Conservation (phyloP, 2,329 filamentous ascomycete genomes). For the Pseudogymnoascus pannorum region DNA sequence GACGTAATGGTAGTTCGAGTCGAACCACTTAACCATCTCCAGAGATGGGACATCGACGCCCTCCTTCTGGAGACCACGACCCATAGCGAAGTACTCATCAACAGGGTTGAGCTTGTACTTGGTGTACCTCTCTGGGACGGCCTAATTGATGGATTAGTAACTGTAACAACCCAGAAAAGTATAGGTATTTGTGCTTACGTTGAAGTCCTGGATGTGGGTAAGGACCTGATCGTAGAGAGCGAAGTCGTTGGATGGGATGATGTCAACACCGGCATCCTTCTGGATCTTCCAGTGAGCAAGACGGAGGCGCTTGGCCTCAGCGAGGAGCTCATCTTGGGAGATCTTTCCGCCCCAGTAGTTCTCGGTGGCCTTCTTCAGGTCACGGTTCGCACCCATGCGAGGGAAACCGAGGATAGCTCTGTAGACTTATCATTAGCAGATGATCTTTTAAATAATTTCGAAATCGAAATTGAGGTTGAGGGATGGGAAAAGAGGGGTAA, state of each 20-base stretch:
- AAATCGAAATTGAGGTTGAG: background rate
- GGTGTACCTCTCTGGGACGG: slow-evolving; percentile 87
- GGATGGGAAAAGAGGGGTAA: background rate
- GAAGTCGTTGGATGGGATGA: slow-evolving; percentile 99
- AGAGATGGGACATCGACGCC: slow-evolving; percentile 86
- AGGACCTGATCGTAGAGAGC: slow-evolving; percentile 97
- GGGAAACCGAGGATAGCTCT: slow-evolving; percentile 88
- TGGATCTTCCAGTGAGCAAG: slow-evolving; percentile 99
- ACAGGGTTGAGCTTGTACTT: slow-evolving; percentile 79
- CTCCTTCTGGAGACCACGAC: slow-evolving; percentile 94
- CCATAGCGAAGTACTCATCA: slow-evolving; percentile 99
- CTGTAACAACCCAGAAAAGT: slow-evolving; percentile 16
- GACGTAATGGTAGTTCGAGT: slow-evolving; percentile 99
- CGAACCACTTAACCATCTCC: slow-evolving; percentile 99
- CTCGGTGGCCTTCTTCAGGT: slow-evolving; percentile 99
- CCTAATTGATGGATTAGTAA: slow-evolving; percentile 40
- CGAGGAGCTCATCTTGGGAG: slow-evolving; percentile 80
- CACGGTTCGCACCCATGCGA: slow-evolving; percentile 95
- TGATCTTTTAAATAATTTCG: background rate
- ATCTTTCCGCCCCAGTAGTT: slow-evolving; percentile 96
- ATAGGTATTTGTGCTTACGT: slow-evolving; percentile 49
- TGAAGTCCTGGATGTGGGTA: slow-evolving; percentile 96
- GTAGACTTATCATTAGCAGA: slow-evolving; percentile 13
- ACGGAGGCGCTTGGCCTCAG: slow-evolving; percentile 94
- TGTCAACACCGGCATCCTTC: slow-evolving; percentile 93